These are phyloP conservation scores for Kwoniella heveanensis DNA, from an alignment of 768 basidiomycete species.

Conservation along the genomic window DNA sequence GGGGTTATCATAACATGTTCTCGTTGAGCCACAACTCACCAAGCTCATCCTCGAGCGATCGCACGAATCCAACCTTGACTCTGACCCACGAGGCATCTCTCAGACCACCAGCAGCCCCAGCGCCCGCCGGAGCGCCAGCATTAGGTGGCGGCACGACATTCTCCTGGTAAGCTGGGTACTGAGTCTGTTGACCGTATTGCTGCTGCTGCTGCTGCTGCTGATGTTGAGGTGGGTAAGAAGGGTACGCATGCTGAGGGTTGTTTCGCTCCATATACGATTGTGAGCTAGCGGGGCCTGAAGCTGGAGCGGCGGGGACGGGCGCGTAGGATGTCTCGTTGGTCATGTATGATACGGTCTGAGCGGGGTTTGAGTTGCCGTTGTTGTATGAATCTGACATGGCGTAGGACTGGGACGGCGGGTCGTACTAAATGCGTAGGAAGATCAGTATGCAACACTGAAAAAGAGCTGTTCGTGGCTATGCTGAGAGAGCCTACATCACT, in stretches of 20 bases:
- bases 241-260: slow-evolving; percentile 7
- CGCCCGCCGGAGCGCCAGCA: not conserved
- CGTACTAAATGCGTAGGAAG: slow-evolving; percentile 27
- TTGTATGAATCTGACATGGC: slow-evolving; percentile 37
- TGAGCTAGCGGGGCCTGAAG: not conserved
- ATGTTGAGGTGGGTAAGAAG: slow-evolving; percentile 9
- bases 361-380: slow-evolving; percentile 2
- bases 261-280: slow-evolving; percentile 16
- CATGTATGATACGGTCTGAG: slow-evolving; percentile 16
- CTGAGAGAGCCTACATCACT: too few relatives aligned
- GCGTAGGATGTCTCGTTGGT: slow-evolving; percentile 20
- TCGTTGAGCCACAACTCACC: slow-evolving; percentile 34
- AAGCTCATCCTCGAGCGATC: slow-evolving; percentile 54
- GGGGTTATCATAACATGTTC: too few relatives aligned
- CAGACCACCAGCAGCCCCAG: slow-evolving; percentile 28
- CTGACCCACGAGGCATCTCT: slow-evolving; percentile 49
- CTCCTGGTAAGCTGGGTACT: slow-evolving; percentile 4
- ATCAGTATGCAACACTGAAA: too few relatives aligned
- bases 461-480: too few relatives aligned
- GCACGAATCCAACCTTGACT: slow-evolving; percentile 51
- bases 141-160: slow-evolving; percentile 11
- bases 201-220: slow-evolving; percentile 20
- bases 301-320: slow-evolving; percentile 1
- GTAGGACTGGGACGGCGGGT: slow-evolving; percentile 41
- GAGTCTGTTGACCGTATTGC: slow-evolving; percentile 3